Base-by-base conservation (phyloP, 2,329 filamentous ascomycete species). In the Falciphora oryzae region DNA sequence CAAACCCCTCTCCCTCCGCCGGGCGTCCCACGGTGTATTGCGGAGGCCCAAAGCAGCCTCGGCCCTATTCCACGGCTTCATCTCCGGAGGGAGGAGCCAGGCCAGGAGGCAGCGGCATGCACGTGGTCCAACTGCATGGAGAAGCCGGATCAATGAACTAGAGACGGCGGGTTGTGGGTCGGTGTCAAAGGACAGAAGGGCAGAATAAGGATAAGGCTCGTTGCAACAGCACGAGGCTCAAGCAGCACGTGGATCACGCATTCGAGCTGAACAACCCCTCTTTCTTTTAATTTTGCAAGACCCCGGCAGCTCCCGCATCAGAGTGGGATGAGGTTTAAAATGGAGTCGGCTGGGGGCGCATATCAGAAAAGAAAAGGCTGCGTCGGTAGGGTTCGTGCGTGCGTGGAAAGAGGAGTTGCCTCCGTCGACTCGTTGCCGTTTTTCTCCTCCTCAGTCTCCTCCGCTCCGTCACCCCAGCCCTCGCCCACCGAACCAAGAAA, bases 101-200 rank as follows among this genome's bases (percentile, higher is more conserved):
- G 7, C 22, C 7, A 53, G 44, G 44, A n/a, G 14, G 18, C 38
- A 50, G 44, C 44, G 44, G 44, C 44, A 11, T 11, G 22, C 44
- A 53, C 44, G 22, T 53, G 44, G 18, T 50, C 44, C 38, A 18
- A 44, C 38, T 2, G 4, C 4, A 44, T n/a, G 22, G 44, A 53
- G 44, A 10, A 53, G 44, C 44, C 44, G 44, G 18, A 22, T 50
- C 35, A 38, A 38, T 38, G 14, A 16, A 6, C 13, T 6, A 44
- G 16, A 44, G 38, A 16, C 38, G 22, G 38, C 18, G 44, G 18
- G 5, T 3, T 50, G 44, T 50, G 44, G 44, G 18, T n/a, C 44
- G 44, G 44, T 6, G 13, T n/a, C 18, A 44, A 59, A 59, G 50
- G 50, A 59, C 28, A 63, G 53, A 63, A 59, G 44, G 44, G 44